Conservation (phyloP, 306 rosid species). For the Prunus fruticosa region DNA sequence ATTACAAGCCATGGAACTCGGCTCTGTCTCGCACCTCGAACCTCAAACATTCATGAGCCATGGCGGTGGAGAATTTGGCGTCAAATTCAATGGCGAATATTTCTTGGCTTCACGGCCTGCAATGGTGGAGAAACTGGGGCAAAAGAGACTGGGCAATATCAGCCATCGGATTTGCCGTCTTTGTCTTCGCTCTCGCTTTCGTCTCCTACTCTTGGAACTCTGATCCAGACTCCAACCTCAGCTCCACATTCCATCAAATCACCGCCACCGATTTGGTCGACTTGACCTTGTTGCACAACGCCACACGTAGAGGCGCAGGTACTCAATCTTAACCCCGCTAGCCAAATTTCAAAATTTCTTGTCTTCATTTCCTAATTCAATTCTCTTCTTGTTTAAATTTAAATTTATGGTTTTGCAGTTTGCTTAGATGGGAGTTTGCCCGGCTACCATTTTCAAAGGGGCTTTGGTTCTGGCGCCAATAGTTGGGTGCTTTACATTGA, state of each 20-base stretch:
- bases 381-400: neutral
- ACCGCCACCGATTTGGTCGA: slow-evolving; percentile 45
- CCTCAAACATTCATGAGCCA: neutral
- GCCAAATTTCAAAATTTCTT: neutral
- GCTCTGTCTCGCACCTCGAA: neutral
- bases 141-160: slow-evolving; percentile 50
- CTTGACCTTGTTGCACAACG: slow-evolving; percentile 54
- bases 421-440: slow-evolving; percentile 87
- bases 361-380: neutral
- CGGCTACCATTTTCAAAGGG: slow-evolving; percentile 78
- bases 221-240: slow-evolving; percentile 5
- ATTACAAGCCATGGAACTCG: neutral
- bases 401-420: slow-evolving; percentile 40
- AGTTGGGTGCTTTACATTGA: slow-evolving; percentile 82
- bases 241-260: slow-evolving; percentile 9
- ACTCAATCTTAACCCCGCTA: slow-evolving; percentile 4
- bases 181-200: slow-evolving; percentile 39
- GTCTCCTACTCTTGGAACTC: slow-evolving; percentile 25
- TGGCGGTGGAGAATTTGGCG: neutral
- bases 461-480: slow-evolving; percentile 78
- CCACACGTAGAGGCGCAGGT: slow-evolving; percentile 66
- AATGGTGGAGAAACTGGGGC: slow-evolving; percentile 50
- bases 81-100: slow-evolving; percentile 20
- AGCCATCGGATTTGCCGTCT: slow-evolving; percentile 32
- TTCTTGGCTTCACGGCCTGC: slow-evolving; percentile 29